Conservation (phyloP, 75 land plant genomes). For the Pinus taeda region DNA sequence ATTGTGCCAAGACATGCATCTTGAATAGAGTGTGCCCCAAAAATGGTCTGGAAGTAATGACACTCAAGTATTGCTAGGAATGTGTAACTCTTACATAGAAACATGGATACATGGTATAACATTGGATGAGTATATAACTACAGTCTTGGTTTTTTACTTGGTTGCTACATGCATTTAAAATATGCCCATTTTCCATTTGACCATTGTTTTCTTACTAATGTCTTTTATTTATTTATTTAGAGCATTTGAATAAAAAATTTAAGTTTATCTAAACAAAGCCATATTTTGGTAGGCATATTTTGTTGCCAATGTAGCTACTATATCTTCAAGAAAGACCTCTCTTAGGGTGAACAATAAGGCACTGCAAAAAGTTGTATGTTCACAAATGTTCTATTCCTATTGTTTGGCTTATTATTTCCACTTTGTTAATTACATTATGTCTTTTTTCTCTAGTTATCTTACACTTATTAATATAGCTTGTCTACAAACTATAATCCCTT, state of each 20-base stretch:
- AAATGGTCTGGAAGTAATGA: no score
- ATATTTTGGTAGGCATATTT: conserved; percentile 61
- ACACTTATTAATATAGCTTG: background rate
- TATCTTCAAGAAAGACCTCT: conserved; percentile 71
- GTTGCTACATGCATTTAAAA: background rate
- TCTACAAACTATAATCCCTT: background rate
- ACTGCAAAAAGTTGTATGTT: conserved; percentile 80
- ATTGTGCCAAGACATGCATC: no score
- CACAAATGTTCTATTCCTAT: background rate
- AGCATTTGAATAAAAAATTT: background rate
- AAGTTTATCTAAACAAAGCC: conserved; percentile 13
- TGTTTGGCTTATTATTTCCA: background rate
- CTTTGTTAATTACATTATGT: background rate
- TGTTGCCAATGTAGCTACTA: conserved; percentile 73
- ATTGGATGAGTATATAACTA: background rate
- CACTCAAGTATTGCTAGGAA: no score
- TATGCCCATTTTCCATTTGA: background rate
- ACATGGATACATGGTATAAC: no score
- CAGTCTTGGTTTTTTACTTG: background rate
- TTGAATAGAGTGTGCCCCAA: no score
- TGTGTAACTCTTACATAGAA: no score
- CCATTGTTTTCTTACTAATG: no score
- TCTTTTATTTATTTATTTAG: background rate
- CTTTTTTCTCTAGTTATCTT: background rate
- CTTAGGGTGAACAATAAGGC: conserved; percentile 72